Conservation (phyloP, 2,329 filamentous ascomycete species). For the Epichloe brachyelytri region DNA sequence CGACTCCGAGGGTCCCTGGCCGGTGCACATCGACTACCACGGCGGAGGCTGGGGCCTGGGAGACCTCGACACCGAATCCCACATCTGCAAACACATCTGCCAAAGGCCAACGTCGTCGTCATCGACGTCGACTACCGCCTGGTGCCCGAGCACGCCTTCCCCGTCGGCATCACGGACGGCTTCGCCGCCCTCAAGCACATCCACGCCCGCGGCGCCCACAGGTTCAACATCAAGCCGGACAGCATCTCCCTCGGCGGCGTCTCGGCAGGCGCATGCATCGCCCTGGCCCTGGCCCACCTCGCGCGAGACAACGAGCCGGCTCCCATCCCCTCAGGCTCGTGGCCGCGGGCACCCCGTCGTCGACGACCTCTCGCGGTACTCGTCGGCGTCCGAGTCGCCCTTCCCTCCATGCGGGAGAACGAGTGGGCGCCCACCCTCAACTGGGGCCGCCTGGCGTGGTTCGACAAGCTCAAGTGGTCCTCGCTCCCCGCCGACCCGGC, state of each 20-base stretch:
- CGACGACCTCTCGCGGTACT: conserved; percentile 25
- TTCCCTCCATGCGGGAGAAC: conserved; percentile 28
- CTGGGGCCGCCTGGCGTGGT: conserved; percentile 29
- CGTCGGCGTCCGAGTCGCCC: conserved; percentile 23
- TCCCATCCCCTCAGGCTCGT: conserved; percentile 23
- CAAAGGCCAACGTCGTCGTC: conserved; percentile 29
- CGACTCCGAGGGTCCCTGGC: conserved; percentile 25
- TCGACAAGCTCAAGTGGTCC: conserved; percentile 22
- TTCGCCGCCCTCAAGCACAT: conserved; percentile 31
- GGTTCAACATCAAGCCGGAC: conserved; percentile 24
- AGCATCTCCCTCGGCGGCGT: conserved; percentile 31
- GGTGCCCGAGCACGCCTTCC: conserved; percentile 35
- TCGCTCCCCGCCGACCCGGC: conserved; percentile 10
- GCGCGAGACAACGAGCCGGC: conserved; percentile 22
- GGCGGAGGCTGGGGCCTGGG: conserved; percentile 38
- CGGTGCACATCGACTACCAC: conserved; percentile 36
- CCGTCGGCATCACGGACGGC: conserved; percentile 34
- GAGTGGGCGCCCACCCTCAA: conserved; percentile 30
- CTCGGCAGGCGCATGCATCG: conserved; percentile 30
- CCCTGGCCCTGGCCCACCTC: conserved; percentile 25
- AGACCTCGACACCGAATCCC: conserved; percentile 34
- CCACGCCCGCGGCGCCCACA: conserved; percentile 17
- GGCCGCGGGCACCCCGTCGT: conserved; percentile 26
- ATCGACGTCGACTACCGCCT: conserved; percentile 40
- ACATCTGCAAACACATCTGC: conserved; percentile 35